Evolutionary conservation across 2,329 filamentous ascomycete species (phyloP).

Genomic region (Clarireedia homoeocarpa): DNA sequence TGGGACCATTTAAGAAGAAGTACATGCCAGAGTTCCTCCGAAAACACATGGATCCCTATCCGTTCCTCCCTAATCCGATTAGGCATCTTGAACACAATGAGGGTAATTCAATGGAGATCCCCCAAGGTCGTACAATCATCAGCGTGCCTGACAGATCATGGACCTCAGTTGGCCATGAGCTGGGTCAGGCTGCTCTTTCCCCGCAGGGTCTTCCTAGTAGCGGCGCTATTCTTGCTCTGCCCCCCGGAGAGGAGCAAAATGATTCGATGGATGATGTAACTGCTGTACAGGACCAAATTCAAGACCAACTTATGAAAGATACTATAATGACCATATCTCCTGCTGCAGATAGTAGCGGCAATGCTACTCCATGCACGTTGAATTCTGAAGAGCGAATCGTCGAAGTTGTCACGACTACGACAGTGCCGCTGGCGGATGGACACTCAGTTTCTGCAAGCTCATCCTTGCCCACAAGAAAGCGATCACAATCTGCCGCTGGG

Average conservation of each 20-base stretch:
- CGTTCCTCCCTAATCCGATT: conserved; percentile 50
- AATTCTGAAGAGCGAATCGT: conserved; percentile 16
- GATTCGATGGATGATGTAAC: neutral
- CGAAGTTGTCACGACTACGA: conserved; percentile 19
- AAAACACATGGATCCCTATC: conserved; percentile 52
- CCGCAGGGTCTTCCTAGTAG: conserved; percentile 13
- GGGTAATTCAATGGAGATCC: conserved; percentile 8
- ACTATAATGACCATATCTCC: conserved; percentile 19
- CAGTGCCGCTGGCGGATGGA: conserved; percentile 18
- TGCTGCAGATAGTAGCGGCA: conserved; percentile 12
- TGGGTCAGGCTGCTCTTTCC: conserved; percentile 18
- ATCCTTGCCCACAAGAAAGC: conserved; percentile 40
- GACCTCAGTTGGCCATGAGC: conserved; percentile 22
- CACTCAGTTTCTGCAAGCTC: conserved; percentile 11
- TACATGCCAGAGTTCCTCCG: conserved; percentile 43
- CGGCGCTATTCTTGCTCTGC: conserved; percentile 19
- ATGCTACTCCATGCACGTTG: conserved; percentile 12
- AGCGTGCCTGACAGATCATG: conserved; percentile 21
- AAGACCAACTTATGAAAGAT: conserved; percentile 25
- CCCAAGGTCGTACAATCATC: conserved; percentile 13
- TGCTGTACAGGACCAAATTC: neutral
- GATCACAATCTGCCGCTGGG: conserved; percentile 55
- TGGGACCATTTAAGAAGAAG: conserved; percentile 48
- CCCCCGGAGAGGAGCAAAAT: conserved; percentile 11
- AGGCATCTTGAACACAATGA: conserved; percentile 13